Percentiles rank a stretch among this genome's conserved stretches.
Conservation (phyloP, 257 asterid genomes). For the Solanum bulbocastanum region DNA sequence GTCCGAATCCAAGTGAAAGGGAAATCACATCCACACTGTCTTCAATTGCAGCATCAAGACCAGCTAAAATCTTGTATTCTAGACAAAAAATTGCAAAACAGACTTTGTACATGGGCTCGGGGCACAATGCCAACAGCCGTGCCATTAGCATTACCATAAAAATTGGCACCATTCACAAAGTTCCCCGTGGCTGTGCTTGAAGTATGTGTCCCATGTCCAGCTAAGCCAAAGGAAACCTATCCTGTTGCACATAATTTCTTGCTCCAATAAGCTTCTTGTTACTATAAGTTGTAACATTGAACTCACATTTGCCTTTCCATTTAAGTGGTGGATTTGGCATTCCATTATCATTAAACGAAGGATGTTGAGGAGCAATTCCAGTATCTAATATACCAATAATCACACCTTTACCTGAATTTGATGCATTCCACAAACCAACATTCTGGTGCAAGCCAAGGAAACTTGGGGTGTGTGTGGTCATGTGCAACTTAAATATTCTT, state of each 20-base stretch:
- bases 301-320: conserved; percentile 7
- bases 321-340: conserved; percentile 3
- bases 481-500: neutral
- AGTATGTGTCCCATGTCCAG: neutral
- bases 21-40: conserved; percentile 2
- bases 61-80: neutral
- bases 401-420: neutral
- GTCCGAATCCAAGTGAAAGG: neutral
- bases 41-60: neutral
- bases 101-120: neutral
- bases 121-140: neutral
- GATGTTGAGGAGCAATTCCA: neutral
- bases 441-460: neutral
- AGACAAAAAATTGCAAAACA: neutral
- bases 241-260: neutral
- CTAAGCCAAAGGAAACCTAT: neutral
- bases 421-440: neutral
- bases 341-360: neutral
- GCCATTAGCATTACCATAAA: neutral
- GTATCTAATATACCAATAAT: neutral
- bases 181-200: neutral
- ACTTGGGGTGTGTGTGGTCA: neutral
- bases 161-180: neutral
- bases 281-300: neutral
- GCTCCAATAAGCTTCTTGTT: conserved; percentile 4